A percentile compares a stretch with the other conserved stretches of the same genome.
Evolutionary conservation across 345 rosid genomes (phyloP).

Genomic region (Anacardium occidentale): DNA sequence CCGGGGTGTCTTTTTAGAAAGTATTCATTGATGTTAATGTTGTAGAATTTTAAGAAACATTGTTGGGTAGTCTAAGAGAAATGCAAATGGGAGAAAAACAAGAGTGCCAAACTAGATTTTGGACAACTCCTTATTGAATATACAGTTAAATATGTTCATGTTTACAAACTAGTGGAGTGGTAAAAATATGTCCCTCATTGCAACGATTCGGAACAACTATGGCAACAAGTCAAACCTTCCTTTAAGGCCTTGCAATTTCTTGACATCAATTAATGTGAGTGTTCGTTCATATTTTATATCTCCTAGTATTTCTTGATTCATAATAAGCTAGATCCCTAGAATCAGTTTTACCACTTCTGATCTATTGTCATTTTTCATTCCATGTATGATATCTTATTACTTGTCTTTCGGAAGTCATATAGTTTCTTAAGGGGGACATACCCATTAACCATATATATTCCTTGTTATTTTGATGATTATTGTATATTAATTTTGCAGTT

Average conservation of each 20-base stretch:
- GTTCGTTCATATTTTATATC: not conserved
- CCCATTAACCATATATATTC: constrained; percentile 83
- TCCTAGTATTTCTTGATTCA: not conserved
- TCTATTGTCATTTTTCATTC: not conserved
- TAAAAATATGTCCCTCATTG: not conserved
- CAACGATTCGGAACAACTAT: not conserved
- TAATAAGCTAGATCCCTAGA: not conserved
- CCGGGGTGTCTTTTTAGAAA: not conserved
- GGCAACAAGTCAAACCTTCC: not conserved
- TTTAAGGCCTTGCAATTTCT: not conserved
- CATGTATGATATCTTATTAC: constrained; percentile 15
- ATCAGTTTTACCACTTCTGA: not conserved
- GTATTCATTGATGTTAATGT: too few species aligned
- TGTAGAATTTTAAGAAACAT: not conserved
- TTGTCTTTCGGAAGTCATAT: constrained; percentile 51
- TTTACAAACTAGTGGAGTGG: not conserved
- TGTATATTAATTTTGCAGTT: too few species aligned
- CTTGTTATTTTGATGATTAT: constrained; percentile 79
- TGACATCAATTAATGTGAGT: not conserved
- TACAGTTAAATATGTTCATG: not conserved
- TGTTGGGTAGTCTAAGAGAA: not conserved
- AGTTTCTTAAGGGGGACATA: constrained; percentile 89
- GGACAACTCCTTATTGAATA: not conserved
- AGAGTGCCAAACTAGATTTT: not conserved
- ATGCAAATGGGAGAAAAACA: not conserved